phyloP scores from a whole-genome alignment of 179 eudicot genomes.

The Camellia oleifera region DNA sequence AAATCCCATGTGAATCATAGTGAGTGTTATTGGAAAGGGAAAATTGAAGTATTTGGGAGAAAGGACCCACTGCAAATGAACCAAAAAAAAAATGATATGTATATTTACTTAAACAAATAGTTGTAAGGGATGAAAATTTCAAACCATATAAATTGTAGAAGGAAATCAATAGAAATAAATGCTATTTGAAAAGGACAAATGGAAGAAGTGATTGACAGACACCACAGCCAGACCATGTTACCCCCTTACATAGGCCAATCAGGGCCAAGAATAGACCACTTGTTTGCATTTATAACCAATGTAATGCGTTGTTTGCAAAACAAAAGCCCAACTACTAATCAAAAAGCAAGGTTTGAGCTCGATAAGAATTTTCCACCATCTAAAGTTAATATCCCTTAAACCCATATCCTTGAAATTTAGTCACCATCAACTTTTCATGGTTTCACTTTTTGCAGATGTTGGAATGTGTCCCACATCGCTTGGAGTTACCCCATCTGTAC shows the following conservation, averaged over 20 bases:
- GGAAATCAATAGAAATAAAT: neutral
- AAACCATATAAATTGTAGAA: neutral
- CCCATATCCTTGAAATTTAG: neutral
- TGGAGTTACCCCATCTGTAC: no score
- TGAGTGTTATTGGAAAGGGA: slow-evolving; percentile 93
- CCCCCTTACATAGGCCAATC: neutral
- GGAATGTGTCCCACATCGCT: no score
- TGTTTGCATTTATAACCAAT: neutral
- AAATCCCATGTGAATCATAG: slow-evolving; percentile 99
- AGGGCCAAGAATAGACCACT: neutral
- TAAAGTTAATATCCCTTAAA: neutral
- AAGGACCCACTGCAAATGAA: slow-evolving; percentile 90
- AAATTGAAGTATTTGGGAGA: slow-evolving; percentile 98
- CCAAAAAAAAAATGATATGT: neutral
- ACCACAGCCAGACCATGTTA: neutral
- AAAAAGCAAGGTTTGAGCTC: neutral
- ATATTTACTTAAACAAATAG: neutral
- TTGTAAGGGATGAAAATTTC: neutral
- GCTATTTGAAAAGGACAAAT: neutral
- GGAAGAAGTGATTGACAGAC: neutral
- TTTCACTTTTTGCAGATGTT: neutral
- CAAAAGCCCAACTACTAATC: neutral
- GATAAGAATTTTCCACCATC: neutral
- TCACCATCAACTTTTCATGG: neutral
- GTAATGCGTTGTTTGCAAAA: neutral